Evolutionary conservation across 345 rosid genomes (phyloP).

Genomic region (Lagerstroemia speciosa): DNA sequence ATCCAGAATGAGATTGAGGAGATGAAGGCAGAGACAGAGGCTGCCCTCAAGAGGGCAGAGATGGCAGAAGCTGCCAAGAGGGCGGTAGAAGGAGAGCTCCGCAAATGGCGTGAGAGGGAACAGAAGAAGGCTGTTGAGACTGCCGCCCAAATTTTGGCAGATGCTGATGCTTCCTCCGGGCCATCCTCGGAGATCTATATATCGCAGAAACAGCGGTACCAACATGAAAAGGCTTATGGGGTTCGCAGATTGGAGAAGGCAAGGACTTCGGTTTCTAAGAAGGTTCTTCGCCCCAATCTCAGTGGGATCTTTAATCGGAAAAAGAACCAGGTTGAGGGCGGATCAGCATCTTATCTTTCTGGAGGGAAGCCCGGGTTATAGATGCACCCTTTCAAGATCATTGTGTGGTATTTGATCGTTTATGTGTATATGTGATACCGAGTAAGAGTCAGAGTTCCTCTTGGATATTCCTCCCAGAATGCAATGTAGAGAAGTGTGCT

Average conservation of each 20-base stretch:
- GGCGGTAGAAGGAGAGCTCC: constrained; percentile 91
- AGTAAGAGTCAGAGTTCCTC: neutral
- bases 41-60: constrained; percentile 72
- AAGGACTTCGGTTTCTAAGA: constrained; percentile 48
- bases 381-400: neutral
- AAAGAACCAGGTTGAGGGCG: constrained; percentile 78
- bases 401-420: neutral
- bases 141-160: constrained; percentile 64
- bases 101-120: constrained; percentile 83
- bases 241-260: constrained; percentile 49
- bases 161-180: constrained; percentile 47
- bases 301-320: constrained; percentile 66
- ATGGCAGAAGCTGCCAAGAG: constrained; percentile 94
- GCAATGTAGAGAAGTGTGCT: neutral
- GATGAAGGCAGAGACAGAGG: constrained; percentile 56
- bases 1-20: constrained; percentile 69
- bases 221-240: constrained; percentile 24
- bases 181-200: constrained; percentile 55
- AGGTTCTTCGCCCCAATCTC: constrained; percentile 48
- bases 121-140: constrained; percentile 82
- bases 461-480: neutral
- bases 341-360: constrained; percentile 70
- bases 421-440: neutral
- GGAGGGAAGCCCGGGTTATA: constrained; percentile 42
- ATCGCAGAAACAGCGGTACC: constrained; percentile 43